These are phyloP conservation scores for Xylariales sp. DNA, from an alignment of 2,329 filamentous ascomycete species.

Conservation along the genomic window DNA sequence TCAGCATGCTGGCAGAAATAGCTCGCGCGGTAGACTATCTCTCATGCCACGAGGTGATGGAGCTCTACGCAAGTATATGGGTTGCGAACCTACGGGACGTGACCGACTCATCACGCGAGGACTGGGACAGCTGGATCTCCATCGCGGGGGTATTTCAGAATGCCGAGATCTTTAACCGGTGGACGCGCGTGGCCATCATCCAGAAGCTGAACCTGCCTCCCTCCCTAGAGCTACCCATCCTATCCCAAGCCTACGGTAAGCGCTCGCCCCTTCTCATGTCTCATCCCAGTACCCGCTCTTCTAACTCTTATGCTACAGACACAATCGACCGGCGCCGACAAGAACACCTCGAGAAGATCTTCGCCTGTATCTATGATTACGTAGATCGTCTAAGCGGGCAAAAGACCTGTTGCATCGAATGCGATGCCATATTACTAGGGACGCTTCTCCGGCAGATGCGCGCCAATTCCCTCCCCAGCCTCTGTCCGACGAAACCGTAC, in stretches of 20 bases:
- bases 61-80: conserved; percentile 34
- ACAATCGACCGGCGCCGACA: conserved; percentile 25
- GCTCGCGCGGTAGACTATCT: conserved; percentile 27
- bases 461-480: conserved; percentile 22
- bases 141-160: conserved; percentile 25
- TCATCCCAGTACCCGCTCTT: not conserved
- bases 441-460: conserved; percentile 23
- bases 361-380: conserved; percentile 23
- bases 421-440: conserved; percentile 30
- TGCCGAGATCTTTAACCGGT: conserved; percentile 10
- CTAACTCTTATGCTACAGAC: conserved; percentile 13
- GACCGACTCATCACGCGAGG: not conserved
- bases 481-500: conserved; percentile 22
- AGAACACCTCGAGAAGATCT: conserved; percentile 24
- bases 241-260: conserved; percentile 28
- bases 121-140: conserved; percentile 33
- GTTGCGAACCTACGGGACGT: not conserved
- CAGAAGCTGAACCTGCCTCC: conserved; percentile 24
- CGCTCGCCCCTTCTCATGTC: not conserved
- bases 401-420: conserved; percentile 21
- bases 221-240: conserved; percentile 25
- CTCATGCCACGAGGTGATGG: conserved; percentile 29
- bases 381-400: conserved; percentile 20
- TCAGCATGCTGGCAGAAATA: conserved; percentile 25
- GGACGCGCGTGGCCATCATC: conserved; percentile 30